Conservation (phyloP, 2,329 filamentous ascomycete genomes). For the Cadophora gregata region DNA sequence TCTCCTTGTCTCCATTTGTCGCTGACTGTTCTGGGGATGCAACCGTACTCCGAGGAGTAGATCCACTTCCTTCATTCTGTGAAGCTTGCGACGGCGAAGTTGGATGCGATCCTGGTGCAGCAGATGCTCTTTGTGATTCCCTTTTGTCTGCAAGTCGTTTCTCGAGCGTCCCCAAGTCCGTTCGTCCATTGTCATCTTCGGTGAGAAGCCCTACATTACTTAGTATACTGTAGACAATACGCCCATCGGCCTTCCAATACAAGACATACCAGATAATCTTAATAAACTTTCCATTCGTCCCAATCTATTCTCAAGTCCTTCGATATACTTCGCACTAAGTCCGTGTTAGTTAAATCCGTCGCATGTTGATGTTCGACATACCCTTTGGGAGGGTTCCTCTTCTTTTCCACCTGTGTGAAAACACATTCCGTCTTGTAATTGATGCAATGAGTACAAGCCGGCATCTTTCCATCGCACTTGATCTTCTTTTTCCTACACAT, state of each 20-base stretch:
- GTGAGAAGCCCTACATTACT: constrained; percentile 69
- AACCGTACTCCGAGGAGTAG: constrained; percentile 53
- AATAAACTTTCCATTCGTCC: constrained; percentile 95
- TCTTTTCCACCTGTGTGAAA: constrained; percentile 99
- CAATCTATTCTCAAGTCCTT: constrained; percentile 91
- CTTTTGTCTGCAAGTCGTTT: constrained; percentile 70
- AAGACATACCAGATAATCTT: constrained; percentile 71
- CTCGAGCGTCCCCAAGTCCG: constrained; percentile 87
- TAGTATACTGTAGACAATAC: constrained; percentile 1
- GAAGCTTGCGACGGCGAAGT: constrained; percentile 50
- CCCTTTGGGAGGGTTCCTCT: constrained; percentile 96
- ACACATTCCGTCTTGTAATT: constrained; percentile 99
- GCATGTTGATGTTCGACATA: constrained; percentile 50
- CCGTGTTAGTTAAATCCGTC: constrained; percentile 34
- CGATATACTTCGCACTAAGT: constrained; percentile 91
- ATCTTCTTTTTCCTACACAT: constrained; percentile 96
- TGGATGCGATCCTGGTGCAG: constrained; percentile 39
- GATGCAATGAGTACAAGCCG: constrained; percentile 91
- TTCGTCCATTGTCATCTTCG: constrained; percentile 84
- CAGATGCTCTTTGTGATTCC: constrained; percentile 40
- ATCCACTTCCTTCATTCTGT: constrained; percentile 48
- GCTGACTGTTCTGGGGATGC: constrained; percentile 54
- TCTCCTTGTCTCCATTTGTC: constrained; percentile 33
- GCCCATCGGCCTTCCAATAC: constrained; percentile 26
- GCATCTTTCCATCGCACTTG: constrained; percentile 96